Percentiles rank a stretch among this genome's conserved stretches.
Evolutionary conservation across 2,329 filamentous ascomycete genomes (phyloP).

Genomic region (Ophiocordyceps australis): DNA sequence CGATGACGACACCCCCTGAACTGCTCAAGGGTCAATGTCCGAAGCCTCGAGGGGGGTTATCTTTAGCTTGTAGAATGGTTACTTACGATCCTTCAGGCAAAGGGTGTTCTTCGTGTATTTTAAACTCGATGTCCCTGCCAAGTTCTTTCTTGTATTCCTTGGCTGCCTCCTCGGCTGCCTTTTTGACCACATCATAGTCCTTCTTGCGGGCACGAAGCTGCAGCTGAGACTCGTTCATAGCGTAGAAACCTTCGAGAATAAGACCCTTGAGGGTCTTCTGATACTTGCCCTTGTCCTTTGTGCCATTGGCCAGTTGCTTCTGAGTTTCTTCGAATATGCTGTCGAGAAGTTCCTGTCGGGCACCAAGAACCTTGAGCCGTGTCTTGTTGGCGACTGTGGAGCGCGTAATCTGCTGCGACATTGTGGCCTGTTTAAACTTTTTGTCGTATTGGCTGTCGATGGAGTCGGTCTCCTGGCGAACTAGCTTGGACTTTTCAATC

Average conservation of each 20-base stretch:
- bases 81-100: slow-evolving; percentile 73
- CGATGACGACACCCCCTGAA: slow-evolving; percentile 63
- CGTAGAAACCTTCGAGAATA: slow-evolving; percentile 79
- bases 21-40: slow-evolving; percentile 29
- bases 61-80: too few species aligned
- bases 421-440: slow-evolving; percentile 97
- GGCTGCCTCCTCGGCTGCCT: slow-evolving; percentile 58
- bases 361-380: slow-evolving; percentile 69
- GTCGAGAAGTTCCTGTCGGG: slow-evolving; percentile 82
- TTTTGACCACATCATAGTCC: slow-evolving; percentile 59
- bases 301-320: slow-evolving; percentile 46
- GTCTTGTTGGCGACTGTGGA: slow-evolving; percentile 96
- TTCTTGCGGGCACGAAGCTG: slow-evolving; percentile 59
- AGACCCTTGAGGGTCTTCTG: slow-evolving; percentile 59
- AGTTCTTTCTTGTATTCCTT: slow-evolving; percentile 71
- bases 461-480: slow-evolving; percentile 80
- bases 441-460: slow-evolving; percentile 93
- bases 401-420: slow-evolving; percentile 97
- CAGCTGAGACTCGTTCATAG: slow-evolving; percentile 65
- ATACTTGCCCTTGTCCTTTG: slow-evolving; percentile 59
- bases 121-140: slow-evolving; percentile 49
- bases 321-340: slow-evolving; percentile 69
- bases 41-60: too few species aligned
- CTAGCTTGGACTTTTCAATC: slow-evolving; percentile 97
- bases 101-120: slow-evolving; percentile 61